A percentile compares a stretch with the other conserved stretches of the same genome.
Evolutionary conservation across 2,329 filamentous ascomycete genomes (phyloP).

Genomic region (Alternaria brassicicola): DNA sequence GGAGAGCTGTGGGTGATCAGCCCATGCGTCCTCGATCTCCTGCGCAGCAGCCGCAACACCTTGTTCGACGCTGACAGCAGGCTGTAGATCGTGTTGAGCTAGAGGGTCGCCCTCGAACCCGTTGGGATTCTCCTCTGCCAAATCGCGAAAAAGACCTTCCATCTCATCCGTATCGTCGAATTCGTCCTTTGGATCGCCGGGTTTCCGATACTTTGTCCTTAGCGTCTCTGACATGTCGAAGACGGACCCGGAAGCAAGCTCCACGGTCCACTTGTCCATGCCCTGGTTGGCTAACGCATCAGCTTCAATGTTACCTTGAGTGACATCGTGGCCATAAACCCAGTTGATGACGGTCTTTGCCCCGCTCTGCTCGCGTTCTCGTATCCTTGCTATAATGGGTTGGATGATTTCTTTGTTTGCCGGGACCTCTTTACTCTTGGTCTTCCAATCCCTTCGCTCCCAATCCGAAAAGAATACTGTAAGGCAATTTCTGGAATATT

Average conservation of each 20-base stretch:
- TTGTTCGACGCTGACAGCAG: neutral
- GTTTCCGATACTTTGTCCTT: constrained; percentile 4
- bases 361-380: constrained; percentile 63
- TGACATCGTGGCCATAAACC: constrained; percentile 83
- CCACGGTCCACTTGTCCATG: constrained; percentile 6
- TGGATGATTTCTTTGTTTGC: constrained; percentile 87
- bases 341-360: constrained; percentile 75
- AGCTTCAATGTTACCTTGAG: constrained; percentile 78
- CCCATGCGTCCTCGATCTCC: neutral
- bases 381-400: constrained; percentile 72
- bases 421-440: constrained; percentile 72
- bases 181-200: neutral
- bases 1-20: neutral
- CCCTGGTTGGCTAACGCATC: constrained; percentile 57
- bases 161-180: neutral
- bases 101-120: neutral
- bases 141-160: neutral
- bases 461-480: constrained; percentile 83
- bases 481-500: constrained; percentile 88
- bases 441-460: constrained; percentile 79
- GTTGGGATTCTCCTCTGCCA: neutral
- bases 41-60: neutral
- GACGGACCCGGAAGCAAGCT: neutral
- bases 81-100: neutral
- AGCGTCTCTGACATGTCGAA: constrained; percentile 12